phyloP scores from a whole-genome alignment of 108 stramenopile genomes.

The Nannochloropsis granulata region DNA sequence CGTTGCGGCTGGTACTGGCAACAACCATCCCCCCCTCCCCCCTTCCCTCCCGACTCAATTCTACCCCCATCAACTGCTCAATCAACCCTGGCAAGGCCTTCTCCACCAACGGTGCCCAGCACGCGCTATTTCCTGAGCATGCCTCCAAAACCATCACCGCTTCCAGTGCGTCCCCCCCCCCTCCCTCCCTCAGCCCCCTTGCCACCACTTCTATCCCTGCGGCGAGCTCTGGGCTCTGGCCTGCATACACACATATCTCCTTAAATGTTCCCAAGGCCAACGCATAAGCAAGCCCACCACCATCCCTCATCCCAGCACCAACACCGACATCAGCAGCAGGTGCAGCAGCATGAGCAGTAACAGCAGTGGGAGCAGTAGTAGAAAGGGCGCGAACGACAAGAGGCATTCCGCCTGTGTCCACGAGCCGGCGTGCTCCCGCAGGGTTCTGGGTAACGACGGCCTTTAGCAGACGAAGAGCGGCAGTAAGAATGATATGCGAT shows the following conservation, averaged over 20 bases:
- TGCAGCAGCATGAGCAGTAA: too few relatives aligned
- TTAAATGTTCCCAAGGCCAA: background rate
- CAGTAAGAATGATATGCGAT: background rate
- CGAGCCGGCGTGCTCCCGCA: background rate
- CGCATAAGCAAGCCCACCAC: too few relatives aligned
- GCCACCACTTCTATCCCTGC: background rate
- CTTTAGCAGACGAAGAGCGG: background rate
- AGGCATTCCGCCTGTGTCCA: background rate
- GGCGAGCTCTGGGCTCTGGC: background rate
- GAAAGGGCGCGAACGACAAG: background rate
- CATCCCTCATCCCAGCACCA: too few relatives aligned
- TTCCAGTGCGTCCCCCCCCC: background rate
- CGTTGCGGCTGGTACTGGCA: too few relatives aligned
- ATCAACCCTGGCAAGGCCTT: background rate
- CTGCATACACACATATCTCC: background rate
- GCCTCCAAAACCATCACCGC: background rate
- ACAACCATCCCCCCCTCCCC: background rate
- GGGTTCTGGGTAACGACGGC: background rate
- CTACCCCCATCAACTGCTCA: background rate
- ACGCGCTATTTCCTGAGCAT: background rate
- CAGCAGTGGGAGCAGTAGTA: background rate
- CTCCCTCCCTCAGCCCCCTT: background rate
- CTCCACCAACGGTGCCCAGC: background rate
- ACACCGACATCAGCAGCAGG: too few relatives aligned
- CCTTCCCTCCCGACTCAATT: background rate